phyloP scores from a whole-genome alignment of 2,329 filamentous ascomycete species.

The Colletotrichum godetiae region DNA sequence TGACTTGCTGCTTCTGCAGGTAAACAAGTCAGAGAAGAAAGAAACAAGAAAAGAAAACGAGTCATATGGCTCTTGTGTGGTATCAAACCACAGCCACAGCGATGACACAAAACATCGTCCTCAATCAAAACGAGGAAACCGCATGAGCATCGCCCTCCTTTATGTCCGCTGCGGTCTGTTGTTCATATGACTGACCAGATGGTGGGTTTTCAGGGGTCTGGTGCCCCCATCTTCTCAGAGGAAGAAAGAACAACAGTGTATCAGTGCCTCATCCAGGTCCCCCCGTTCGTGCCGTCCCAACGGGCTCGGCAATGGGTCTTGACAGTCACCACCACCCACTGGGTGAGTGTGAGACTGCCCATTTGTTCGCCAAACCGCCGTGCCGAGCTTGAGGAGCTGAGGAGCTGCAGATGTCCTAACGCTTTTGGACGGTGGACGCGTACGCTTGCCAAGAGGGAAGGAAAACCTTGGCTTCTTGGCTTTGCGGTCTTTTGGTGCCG shows the following conservation, averaged over 20 bases:
- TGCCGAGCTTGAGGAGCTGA: conserved; percentile 18
- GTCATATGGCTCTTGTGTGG: neutral
- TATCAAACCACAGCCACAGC: neutral
- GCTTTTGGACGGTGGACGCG: conserved; percentile 37
- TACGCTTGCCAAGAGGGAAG: conserved; percentile 35
- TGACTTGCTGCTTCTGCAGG: neutral
- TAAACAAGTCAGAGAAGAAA: neutral
- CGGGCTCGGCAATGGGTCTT: conserved; percentile 32
- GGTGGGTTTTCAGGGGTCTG: neutral
- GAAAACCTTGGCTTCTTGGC: conserved; percentile 20
- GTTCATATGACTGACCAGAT: conserved; percentile 2
- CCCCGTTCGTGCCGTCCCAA: conserved; percentile 1
- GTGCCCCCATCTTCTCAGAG: conserved; percentile 4
- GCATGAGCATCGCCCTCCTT: conserved; percentile 13
- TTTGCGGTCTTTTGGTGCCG: conserved; percentile 14
- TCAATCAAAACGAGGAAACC: neutral
- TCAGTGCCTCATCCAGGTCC: neutral
- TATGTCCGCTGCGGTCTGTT: neutral
- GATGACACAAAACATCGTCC: neutral
- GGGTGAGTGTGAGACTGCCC: neutral
- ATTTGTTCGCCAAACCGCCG: conserved; percentile 20
- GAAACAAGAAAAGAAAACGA: neutral
- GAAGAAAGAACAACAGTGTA: neutral
- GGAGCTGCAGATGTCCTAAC: conserved; percentile 36
- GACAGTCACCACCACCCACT: neutral